Conservation (phyloP, 2,329 filamentous ascomycete species). For the Pseudogymnoascus sp. region DNA sequence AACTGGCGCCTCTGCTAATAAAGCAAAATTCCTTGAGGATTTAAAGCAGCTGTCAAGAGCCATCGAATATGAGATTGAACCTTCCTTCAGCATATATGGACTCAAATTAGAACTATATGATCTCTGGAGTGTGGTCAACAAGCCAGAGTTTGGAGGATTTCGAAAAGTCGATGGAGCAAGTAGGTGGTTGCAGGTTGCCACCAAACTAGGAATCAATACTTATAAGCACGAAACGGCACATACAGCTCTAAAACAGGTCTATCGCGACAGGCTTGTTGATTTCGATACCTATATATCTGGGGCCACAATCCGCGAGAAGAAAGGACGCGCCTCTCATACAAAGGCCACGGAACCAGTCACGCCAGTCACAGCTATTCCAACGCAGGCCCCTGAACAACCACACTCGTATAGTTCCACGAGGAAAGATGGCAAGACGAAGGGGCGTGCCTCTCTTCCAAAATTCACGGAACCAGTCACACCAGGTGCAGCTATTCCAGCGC, state of each 20-base stretch:
- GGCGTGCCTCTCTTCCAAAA: neutral
- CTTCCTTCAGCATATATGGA: constrained; percentile 20
- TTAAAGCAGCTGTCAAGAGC: constrained; percentile 14
- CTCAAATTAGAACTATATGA: constrained; percentile 21
- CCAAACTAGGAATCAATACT: constrained; percentile 1
- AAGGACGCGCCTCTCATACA: constrained; percentile 11
- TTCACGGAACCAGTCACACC: neutral
- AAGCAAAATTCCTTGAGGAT: constrained; percentile 18
- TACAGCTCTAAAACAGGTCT: neutral
- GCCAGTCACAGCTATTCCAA: neutral
- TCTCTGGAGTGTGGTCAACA: constrained; percentile 24
- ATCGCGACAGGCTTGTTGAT: neutral
- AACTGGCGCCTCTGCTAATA: neutral
- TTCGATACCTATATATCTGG: neutral
- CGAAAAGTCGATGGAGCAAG: constrained; percentile 16
- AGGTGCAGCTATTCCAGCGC: neutral
- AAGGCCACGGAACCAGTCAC: constrained; percentile 18
- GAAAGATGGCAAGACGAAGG: neutral
- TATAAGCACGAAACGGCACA: neutral
- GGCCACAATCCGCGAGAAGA: constrained; percentile 17
- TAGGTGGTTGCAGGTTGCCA: constrained; percentile 24
- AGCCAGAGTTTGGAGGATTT: constrained; percentile 21
- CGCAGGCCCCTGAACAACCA: neutral
- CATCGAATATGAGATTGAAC: constrained; percentile 15
- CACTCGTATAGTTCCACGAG: neutral